Base-by-base conservation (phyloP, 2,329 filamentous ascomycete genomes). In the Nigrograna mackinnonii region DNA sequence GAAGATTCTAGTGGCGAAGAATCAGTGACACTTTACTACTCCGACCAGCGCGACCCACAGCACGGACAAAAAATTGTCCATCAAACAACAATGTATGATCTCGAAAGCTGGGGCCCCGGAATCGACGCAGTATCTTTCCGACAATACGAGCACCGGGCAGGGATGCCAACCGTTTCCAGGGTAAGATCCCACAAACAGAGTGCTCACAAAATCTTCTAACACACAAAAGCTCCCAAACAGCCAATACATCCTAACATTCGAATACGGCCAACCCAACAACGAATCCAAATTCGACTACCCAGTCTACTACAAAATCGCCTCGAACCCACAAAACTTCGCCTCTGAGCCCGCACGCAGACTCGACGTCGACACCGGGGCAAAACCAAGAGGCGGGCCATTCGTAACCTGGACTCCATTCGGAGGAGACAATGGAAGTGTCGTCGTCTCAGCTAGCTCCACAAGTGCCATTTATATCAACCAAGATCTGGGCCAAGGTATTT, bases 51-150 rank as follows among this genome's bases (percentile, higher is more conserved):
- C 16, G 50, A 55, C 31, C 17, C 20, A 6, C 35, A 49, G 22
- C 50, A 55, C 24, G 43, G 46, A 4, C 48, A 54, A 19, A 57
- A 57, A 43, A 47, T 57, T 12, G 39, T 45, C 6, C 54, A 57
- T 12, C 46, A 53, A 36, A 54, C 52, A 1, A 47, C 50, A 4
- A 24, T 28, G 14, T 40, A 44, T 12, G 39, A 49, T 19, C 49
- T 51, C 34, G 49, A 49, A 18, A 47, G 24, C 24, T 57, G 52
- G 50, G 52, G 42, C 13, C 26, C 40, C 9, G 48, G 35, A 9
- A 43, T 52, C 22, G 46, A 55, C 20, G 52, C 47, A 21, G 52
- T 46, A 18, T 47, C 47, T 11, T 45, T 41, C 2, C 37, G 36
- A 18, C 32, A 26, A 21, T 41, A 44, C 14, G 28, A 44, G 6